Evolutionary conservation across 139 green algal species (phyloP).

Genomic region (Volvox africanus): DNA sequence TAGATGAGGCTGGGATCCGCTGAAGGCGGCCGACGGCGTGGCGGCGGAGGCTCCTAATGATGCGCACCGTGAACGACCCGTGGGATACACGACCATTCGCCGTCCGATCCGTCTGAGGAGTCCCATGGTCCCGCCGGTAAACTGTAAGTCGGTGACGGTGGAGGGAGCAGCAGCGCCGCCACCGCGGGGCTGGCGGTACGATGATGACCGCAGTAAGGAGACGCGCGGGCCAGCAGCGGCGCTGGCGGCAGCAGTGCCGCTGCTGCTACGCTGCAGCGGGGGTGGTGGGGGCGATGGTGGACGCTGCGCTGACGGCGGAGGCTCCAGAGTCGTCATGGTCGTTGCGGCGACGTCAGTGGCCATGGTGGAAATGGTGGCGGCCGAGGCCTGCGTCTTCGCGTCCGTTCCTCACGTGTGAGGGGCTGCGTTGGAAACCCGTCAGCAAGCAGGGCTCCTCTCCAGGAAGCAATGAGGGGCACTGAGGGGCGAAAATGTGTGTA

Average conservation of each 20-base stretch:
- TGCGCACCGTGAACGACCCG: neutral
- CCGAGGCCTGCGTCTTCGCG: no score
- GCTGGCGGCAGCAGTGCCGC: neutral
- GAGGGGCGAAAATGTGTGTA: no score
- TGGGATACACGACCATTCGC: neutral
- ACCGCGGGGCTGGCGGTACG: neutral
- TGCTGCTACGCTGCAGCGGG: neutral
- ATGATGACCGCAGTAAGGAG: neutral
- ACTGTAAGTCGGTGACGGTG: neutral
- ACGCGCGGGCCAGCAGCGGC: neutral
- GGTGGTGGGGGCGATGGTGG: neutral
- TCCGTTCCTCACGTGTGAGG: no score
- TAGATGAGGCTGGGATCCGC: neutral
- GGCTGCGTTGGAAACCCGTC: no score
- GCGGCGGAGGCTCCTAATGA: neutral
- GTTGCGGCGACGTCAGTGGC: no score
- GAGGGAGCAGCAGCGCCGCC: neutral
- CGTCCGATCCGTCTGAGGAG: neutral
- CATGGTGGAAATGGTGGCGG: no score
- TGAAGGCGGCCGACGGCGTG: neutral
- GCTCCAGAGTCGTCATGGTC: no score
- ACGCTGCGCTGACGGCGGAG: neutral
- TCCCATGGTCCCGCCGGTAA: neutral
- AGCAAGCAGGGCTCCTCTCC: no score
- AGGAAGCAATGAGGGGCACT: no score